Base-by-base conservation (phyloP, 495 filamentous ascomycete species). In the Penicillium egyptiacum region DNA sequence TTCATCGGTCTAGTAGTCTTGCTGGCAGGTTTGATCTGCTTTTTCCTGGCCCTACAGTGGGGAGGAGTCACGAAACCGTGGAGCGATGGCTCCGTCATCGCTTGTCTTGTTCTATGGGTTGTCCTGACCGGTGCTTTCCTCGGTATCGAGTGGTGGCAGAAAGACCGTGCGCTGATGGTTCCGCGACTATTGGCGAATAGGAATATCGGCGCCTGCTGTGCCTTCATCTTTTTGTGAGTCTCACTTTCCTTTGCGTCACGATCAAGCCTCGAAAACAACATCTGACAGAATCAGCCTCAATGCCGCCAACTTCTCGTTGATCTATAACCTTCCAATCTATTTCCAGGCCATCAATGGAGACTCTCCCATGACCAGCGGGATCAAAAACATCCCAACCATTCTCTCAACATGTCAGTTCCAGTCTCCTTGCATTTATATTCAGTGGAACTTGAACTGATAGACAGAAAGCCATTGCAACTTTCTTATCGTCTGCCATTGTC, bases 331-430 rank as follows among this genome's bases (percentile, higher is more conserved):
- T 81, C 86, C 64, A 83, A 88, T 72, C 74, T 81, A 65, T 25
- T 91, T 92, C 77, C 90, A 93, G 67, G 80, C 86, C 9, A 83
- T 92, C 62, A 81, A 88, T 64, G 81, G 77, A 35, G 79, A 79
- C 2, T 74, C 70, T 1, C 86, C 89, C 10, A 78, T 82, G 5
- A 56, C 74, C 9, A 86, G 83, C 3, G 89, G 89, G 28, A 81
- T 91, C 51, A 76, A 78, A 42, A 87, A 83, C 60, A 70, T 92
- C 26, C 88, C 89, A 0, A 70, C 86, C 56, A 74, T 60, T 44
- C 50, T 50, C 20, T 44, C 51, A 28, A 28, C 26, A 28, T 28
- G 26, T 45, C 19, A 23, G 43, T 22, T 45, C 22, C 22, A 12
- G 43, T 22, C 10, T 45, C 43, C 20, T 45, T 28, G 22, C 43